Conservation (phyloP, 2,329 filamentous ascomycete species). For the Alternaria metachromatica region DNA sequence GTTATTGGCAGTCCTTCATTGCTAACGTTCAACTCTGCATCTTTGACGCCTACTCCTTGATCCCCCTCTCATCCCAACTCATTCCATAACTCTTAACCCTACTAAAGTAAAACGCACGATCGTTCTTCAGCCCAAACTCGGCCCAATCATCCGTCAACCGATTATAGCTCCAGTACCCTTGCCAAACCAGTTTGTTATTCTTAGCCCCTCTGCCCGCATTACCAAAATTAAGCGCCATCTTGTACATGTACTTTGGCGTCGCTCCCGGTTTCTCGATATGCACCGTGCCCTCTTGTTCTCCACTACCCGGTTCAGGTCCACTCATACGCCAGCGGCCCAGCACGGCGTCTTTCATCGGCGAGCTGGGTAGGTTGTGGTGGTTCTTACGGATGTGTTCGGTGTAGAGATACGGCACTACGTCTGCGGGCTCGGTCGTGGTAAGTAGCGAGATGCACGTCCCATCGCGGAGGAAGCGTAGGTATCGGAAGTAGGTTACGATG, state of each 20-base stretch:
- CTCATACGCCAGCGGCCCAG: slow-evolving; percentile 71
- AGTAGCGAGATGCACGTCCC: slow-evolving; percentile 82
- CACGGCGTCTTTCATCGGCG: slow-evolving; percentile 72
- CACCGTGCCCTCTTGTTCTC: slow-evolving; percentile 54
- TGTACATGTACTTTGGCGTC: slow-evolving; percentile 79
- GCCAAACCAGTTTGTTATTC: slow-evolving; percentile 90
- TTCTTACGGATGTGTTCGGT: slow-evolving; percentile 67
- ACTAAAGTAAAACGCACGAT: slow-evolving; percentile 67
- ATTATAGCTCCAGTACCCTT: slow-evolving; percentile 91
- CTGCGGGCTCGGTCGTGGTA: slow-evolving; percentile 80
- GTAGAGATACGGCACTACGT: slow-evolving; percentile 84
- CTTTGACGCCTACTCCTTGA: slow-evolving; percentile 4
- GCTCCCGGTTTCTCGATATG: slow-evolving; percentile 87
- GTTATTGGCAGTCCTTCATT: not conserved
- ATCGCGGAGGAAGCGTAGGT: slow-evolving; percentile 92
- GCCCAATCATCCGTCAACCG: slow-evolving; percentile 88
- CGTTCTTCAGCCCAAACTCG: slow-evolving; percentile 73
- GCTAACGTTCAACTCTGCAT: not conserved
- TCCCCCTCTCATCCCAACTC: slow-evolving; percentile 34
- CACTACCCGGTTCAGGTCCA: slow-evolving; percentile 50
- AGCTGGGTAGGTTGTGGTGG: slow-evolving; percentile 52
- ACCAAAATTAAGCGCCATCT: slow-evolving; percentile 77
- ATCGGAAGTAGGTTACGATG: slow-evolving; percentile 97
- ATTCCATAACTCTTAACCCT: slow-evolving; percentile 66
- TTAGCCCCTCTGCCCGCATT: slow-evolving; percentile 65